Evolutionary conservation across 1,284 basidiomycete species (phyloP).

Genomic region (Marasmius fiardii): DNA sequence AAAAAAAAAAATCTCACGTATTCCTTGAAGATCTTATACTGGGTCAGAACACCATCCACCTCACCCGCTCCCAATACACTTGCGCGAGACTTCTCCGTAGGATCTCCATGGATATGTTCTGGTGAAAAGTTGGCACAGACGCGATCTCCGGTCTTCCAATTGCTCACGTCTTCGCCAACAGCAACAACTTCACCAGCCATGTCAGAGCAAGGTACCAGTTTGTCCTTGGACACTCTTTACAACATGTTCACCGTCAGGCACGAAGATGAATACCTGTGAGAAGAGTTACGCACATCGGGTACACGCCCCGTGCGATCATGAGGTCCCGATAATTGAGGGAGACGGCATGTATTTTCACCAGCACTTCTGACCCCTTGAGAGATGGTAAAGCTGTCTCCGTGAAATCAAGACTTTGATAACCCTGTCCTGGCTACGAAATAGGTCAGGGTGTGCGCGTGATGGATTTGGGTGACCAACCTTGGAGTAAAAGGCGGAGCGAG

Average conservation of each 20-base stretch:
- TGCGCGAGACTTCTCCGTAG: conserved; percentile 18
- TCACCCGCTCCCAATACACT: too few relatives aligned
- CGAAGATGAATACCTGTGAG: background rate
- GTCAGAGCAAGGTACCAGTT: conserved; percentile 48
- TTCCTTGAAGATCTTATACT: conserved; percentile 22
- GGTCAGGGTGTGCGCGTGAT: background rate
- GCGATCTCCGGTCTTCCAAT: conserved; percentile 44
- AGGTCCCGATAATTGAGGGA: conserved; percentile 33
- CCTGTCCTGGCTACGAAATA: background rate
- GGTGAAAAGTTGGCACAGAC: conserved; percentile 36
- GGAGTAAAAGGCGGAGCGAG: background rate
- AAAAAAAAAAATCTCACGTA: too few relatives aligned
- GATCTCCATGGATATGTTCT: conserved; percentile 29
- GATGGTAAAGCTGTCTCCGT: background rate
- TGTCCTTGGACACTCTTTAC: too few relatives aligned
- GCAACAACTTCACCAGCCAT: conserved; percentile 50
- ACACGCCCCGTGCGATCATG: conserved; percentile 29
- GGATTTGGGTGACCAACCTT: background rate
- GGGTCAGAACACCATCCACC: conserved; percentile 32
- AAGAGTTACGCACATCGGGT: conserved; percentile 19
- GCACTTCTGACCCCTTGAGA: background rate
- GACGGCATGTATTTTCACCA: conserved; percentile 1
- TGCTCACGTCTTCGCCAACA: conserved; percentile 38
- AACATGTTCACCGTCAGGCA: background rate
- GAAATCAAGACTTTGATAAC: background rate